Evolutionary conservation across 257 asterid genomes (phyloP).

Genomic region (Solanum chiquidenum): DNA sequence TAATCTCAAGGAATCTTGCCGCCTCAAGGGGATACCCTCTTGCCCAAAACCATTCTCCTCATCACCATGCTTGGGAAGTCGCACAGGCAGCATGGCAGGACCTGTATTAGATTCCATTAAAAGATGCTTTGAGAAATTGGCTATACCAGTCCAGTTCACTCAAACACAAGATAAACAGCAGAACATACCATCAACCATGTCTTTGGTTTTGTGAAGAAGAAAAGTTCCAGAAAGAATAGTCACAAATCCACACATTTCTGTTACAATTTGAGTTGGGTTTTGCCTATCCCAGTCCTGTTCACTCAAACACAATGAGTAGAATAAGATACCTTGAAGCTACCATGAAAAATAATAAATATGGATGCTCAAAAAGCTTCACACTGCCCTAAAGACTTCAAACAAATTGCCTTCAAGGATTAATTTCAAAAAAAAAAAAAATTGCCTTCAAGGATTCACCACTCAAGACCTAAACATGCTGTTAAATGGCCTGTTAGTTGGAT

Average conservation of each 20-base stretch:
- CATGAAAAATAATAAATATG: not conserved
- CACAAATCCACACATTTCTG: slow-evolving; percentile 94
- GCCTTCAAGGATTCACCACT: not conserved
- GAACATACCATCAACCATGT: slow-evolving; percentile 62
- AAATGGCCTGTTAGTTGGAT: not conserved
- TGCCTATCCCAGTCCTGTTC: slow-evolving; percentile 96
- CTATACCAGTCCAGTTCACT: not conserved
- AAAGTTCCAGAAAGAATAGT: slow-evolving; percentile 92
- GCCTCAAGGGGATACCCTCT: slow-evolving; percentile 71
- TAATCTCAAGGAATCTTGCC: slow-evolving; percentile 51
- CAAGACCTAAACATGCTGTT: not conserved
- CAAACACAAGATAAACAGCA: not conserved
- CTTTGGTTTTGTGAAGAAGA: slow-evolving; percentile 97
- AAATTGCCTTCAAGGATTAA: not conserved
- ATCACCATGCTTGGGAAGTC: slow-evolving; percentile 44
- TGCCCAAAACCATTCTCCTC: slow-evolving; percentile 56
- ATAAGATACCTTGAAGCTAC: not conserved
- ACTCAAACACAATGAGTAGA: not conserved
- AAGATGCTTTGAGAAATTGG: slow-evolving; percentile 1
- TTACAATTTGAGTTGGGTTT: slow-evolving; percentile 80
- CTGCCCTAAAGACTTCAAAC: not conserved
- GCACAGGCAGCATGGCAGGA: slow-evolving; percentile 13
- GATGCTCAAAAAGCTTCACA: not conserved
- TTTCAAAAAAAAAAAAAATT: no score
- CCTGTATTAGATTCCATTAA: slow-evolving; percentile 19